Conservation (phyloP, 352 stramenopile species). For the Hyaloperonospora brassicae region DNA sequence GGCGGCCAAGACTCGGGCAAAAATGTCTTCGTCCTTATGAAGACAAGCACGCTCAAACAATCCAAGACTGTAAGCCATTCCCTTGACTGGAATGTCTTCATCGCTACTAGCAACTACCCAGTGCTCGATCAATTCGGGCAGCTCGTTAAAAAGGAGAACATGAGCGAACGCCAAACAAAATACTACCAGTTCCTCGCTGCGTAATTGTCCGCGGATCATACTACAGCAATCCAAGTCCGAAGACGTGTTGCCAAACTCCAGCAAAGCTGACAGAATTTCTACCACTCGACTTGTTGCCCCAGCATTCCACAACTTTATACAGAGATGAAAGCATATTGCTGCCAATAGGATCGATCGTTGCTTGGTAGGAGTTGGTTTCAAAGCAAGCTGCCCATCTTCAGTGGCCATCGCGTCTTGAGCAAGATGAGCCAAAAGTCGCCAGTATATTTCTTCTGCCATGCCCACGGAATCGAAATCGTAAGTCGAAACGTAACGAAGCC, state of each 20-base stretch:
- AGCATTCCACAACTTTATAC: slow-evolving; percentile 26
- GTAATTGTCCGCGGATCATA: slow-evolving; percentile 17
- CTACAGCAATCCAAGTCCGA: slow-evolving; percentile 22
- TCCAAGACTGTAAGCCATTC: slow-evolving; percentile 24
- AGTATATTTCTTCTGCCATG: slow-evolving; percentile 26
- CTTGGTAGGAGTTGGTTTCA: slow-evolving; percentile 6
- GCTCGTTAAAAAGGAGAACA: slow-evolving; percentile 22
- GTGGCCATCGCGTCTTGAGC: slow-evolving; percentile 3
- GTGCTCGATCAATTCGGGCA: slow-evolving; percentile 22
- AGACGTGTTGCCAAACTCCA: slow-evolving; percentile 17
- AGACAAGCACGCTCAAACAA: slow-evolving; percentile 5
- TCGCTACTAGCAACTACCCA: slow-evolving; percentile 23
- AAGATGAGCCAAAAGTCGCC: slow-evolving; percentile 31
- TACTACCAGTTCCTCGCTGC: slow-evolving; percentile 15
- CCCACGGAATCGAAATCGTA: slow-evolving; percentile 31
- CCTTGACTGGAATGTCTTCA: slow-evolving; percentile 18
- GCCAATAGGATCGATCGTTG: slow-evolving; percentile 25
- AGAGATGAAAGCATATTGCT: slow-evolving; percentile 30
- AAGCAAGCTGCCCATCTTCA: slow-evolving; percentile 1
- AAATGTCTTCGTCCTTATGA: slow-evolving; percentile 6
- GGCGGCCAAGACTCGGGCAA: slow-evolving; percentile 9
- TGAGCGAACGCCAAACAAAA: slow-evolving; percentile 22
- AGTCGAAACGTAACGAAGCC: slow-evolving; percentile 36
- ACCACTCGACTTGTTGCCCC: slow-evolving; percentile 20
- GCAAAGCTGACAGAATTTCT: slow-evolving; percentile 21